phyloP scores from a whole-genome alignment of 2,329 filamentous ascomycete species.

The Botrytis fragariae region DNA sequence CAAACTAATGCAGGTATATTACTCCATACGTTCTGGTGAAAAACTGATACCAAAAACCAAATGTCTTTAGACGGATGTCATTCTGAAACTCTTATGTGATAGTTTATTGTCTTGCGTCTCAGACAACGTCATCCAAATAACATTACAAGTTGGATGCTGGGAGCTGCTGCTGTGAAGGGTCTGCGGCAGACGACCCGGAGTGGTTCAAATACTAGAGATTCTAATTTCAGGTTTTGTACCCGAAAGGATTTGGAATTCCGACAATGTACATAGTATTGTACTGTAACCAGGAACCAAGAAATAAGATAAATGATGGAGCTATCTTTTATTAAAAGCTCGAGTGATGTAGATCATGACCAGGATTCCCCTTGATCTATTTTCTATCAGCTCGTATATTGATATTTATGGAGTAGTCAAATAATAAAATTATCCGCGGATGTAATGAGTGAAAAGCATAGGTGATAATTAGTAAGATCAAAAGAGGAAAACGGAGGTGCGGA shows the following conservation, averaged over 20 bases:
- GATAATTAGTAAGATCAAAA: not conserved
- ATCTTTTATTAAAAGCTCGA: not conserved
- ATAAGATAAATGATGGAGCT: not conserved
- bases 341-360: not conserved
- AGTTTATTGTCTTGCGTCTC: not conserved
- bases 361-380: not conserved
- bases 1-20: conserved; percentile 1
- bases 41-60: not conserved
- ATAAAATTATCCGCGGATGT: not conserved
- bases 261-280: not conserved
- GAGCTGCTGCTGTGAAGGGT: not conserved
- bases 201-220: not conserved
- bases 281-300: not conserved
- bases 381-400: not conserved
- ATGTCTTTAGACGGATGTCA: not conserved
- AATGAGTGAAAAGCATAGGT: not conserved
- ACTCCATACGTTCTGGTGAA: not conserved
- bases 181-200: not conserved
- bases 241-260: conserved; percentile 3
- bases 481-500: not conserved
- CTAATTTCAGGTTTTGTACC: not conserved
- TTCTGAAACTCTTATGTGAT: not conserved
- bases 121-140: conserved; percentile 2
- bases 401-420: not conserved
- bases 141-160: not conserved